A percentile compares a stretch with the other conserved stretches of the same genome.
Conservation (phyloP, 306 rosid species). For the Carpinus viminea region DNA sequence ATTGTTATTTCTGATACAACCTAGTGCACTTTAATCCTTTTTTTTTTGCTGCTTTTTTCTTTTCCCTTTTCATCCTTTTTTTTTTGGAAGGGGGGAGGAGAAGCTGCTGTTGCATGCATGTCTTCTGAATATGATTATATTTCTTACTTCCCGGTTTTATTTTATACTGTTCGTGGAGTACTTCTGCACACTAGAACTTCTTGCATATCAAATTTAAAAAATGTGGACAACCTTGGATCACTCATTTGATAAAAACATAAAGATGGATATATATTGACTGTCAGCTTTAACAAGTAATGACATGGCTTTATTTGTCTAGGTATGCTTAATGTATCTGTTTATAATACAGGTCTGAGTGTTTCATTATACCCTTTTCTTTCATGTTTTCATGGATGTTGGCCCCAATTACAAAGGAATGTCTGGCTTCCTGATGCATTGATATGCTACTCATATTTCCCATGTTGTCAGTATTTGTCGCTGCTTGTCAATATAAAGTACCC, state of each 20-base stretch:
- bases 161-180: no score
- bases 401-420: not conserved
- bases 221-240: not conserved
- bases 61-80: no score
- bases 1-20: not conserved
- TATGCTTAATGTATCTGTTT: not conserved
- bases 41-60: no score
- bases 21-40: not conserved
- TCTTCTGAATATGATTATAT: no score
- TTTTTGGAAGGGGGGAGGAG: no score
- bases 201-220: not conserved
- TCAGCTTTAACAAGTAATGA: not conserved
- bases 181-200: not conserved
- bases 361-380: slow-evolving; percentile 3
- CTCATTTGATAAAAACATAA: not conserved
- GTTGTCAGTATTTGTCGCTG: not conserved
- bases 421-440: not conserved
- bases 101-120: no score
- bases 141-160: no score
- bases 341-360: not conserved
- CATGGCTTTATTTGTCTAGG: not conserved
- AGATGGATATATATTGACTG: not conserved
- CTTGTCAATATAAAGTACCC: slow-evolving; percentile 5
- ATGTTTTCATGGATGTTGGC: slow-evolving; percentile 16
- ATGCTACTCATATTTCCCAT: not conserved